Base-by-base conservation (phyloP, 2,329 filamentous ascomycete genomes). In the Cadophora gregata region DNA sequence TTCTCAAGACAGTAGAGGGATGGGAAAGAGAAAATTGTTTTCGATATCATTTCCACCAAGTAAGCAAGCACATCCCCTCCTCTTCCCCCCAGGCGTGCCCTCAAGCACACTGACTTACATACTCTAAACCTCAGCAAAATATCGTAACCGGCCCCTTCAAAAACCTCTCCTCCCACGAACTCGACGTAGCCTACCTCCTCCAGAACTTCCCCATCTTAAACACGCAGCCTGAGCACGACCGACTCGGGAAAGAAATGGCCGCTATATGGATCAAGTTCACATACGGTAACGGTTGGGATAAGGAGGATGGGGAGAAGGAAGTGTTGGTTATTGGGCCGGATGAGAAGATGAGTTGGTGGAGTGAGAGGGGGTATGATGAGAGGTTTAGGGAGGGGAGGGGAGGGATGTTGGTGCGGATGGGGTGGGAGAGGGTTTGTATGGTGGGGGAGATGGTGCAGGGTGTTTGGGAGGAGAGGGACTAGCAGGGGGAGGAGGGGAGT, bases 381-480 rank as follows among this genome's bases (percentile, higher is more conserved):
- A 29, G 25, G 7, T 66, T 66, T 55, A 55, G 68, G 14, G 48
- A 61, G 6, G 62, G 61, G 8, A 66, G 64, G 27, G 68, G 38
- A 2, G 62, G 42, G 47, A 45, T 70, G 42, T 61, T 69, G 63
- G 24, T 56, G n/a, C 51, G 60, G 16, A 62, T 71, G 55, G 61
- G 64, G 38, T 69, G 67, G 68, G 64, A 69, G 59, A 69, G 56
- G 45, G 64, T 63, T 50, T 69, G 66, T 38, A 59, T 59, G 24
- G 45, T 71, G 3, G 70, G 65, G 31, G 70, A 71, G 63, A n/a
- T 66, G 58, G 27, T 71, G 38, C 70, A 70, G n/a, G 67, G 63
- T 9, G 67, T 66, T 58, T 66, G 62, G 42, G 62, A 42, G 25
- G 51, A 58, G 48, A 62, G n/a, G n/a, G n/a, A n/a, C n/a, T n/a